Percentiles rank a stretch among this genome's conserved stretches.
Evolutionary conservation across 768 basidiomycete genomes (phyloP).

Genomic region (Collybia sp.): DNA sequence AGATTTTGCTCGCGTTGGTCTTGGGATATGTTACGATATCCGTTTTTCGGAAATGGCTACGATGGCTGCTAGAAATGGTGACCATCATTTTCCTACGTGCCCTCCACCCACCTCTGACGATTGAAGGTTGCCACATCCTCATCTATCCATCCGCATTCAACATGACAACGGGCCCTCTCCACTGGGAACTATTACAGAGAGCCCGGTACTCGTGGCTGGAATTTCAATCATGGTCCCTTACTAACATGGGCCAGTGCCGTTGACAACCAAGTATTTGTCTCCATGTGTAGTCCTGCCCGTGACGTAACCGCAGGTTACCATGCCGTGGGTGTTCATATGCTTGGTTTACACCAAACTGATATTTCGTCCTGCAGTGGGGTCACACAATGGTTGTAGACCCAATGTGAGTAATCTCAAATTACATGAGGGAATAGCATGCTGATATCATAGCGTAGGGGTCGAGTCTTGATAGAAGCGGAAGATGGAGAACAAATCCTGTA

Average conservation of each 20-base stretch:
- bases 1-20: constrained; percentile 97
- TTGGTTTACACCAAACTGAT: background rate
- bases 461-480: constrained; percentile 65
- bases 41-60: constrained; percentile 93
- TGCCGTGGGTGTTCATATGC: constrained; percentile 50
- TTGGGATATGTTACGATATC: constrained; percentile 96
- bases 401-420: too few species aligned
- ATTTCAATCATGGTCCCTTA: background rate
- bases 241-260: constrained; percentile 59
- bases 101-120: background rate
- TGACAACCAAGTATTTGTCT: constrained; percentile 95
- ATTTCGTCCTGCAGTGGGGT: constrained; percentile 56
- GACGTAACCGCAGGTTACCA: constrained; percentile 81
- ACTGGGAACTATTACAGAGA: constrained; percentile 92
- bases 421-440: too few species aligned
- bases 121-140: constrained; percentile 75
- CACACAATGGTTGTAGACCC: constrained; percentile 92
- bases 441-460: too few species aligned
- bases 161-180: constrained; percentile 88
- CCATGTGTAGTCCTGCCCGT: constrained; percentile 95
- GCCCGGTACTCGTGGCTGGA: constrained; percentile 51
- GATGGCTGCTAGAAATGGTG: constrained; percentile 85
- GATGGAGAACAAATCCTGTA: constrained; percentile 79
- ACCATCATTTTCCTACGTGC: background rate
- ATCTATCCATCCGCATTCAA: constrained; percentile 97